Base-by-base conservation (phyloP, 106 monocot genomes). In the Dendrobium huoshanense region DNA sequence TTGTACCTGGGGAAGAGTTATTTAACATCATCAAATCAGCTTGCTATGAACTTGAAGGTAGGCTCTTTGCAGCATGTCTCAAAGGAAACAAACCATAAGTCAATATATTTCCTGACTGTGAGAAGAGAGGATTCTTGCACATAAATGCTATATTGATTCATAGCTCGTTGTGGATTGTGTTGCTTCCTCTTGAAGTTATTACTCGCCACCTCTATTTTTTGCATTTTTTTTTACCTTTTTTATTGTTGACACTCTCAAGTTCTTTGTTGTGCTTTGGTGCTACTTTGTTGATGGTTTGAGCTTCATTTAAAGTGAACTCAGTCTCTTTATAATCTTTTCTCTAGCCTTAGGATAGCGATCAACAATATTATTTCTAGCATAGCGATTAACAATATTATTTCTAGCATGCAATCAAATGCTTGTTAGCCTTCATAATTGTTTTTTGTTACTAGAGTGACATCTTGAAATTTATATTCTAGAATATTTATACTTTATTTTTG, bases 21-120 rank as follows among this genome's bases (percentile, higher is more conserved):
- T 77, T 85, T 81, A 31, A 15, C 67, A 86, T 88, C 37, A 84
- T 85, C 81, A 90, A 88, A 56, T 86, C 83, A 6, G 47, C 65
- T 13, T 81, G 84, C 59, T 44, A 67, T 58, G 77, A 84, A 43
- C 27, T 55, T 65, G 80, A 90, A 87, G 90, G 90, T 90, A 81
- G 51, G 43, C 1, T 76, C 29, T 48, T 72, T 0, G 27, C 48
- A 24, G 58, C 78, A 55, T 58, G 7, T 41, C 40, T 37, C 29
- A 40, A 45, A 58, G 18, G 9, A 37, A 56, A 6, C 43, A 78
- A 48, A 51, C 19, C 6, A n/a, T 76, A 48, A 42, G 43, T 9
- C 18, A 1, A 76, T 24, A 25, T 76, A 10, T 3, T 76, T 51
- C 13, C 51, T 76, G 24, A 76, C 29, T 76, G 16, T 76, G 41